phyloP scores from a whole-genome alignment of 2,329 filamentous ascomycete genomes.

The Ascochyta fabae region DNA sequence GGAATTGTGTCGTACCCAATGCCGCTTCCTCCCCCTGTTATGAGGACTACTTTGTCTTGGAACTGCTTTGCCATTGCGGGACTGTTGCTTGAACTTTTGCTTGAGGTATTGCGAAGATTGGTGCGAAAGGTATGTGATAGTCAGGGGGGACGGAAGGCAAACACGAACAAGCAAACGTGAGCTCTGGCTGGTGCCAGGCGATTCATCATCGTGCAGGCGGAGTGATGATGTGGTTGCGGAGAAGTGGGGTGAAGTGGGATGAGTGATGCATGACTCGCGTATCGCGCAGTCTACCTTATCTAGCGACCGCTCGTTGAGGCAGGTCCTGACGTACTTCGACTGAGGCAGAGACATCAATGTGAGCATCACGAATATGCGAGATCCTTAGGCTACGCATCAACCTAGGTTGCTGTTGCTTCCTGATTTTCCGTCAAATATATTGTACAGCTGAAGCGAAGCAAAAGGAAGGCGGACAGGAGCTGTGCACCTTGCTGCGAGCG shows the following conservation, averaged over 20 bases:
- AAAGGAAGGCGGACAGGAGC: neutral
- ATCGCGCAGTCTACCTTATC: slow-evolving; percentile 10
- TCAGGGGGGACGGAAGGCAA: neutral
- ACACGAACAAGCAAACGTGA: neutral
- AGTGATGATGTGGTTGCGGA: slow-evolving; percentile 24
- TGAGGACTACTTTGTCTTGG: slow-evolving; percentile 37
- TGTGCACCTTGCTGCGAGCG: slow-evolving; percentile 5
- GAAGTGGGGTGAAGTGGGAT: slow-evolving; percentile 49
- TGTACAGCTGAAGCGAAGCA: slow-evolving; percentile 12
- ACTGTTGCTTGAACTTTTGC: neutral
- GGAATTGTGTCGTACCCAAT: slow-evolving; percentile 49
- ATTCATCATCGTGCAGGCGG: slow-evolving; percentile 16
- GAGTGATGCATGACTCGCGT: slow-evolving; percentile 36
- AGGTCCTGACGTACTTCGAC: neutral
- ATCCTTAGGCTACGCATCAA: neutral
- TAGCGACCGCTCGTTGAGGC: neutral
- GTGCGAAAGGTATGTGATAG: neutral
- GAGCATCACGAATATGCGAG: neutral
- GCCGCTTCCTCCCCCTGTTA: slow-evolving; percentile 50
- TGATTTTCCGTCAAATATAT: slow-evolving; percentile 6
- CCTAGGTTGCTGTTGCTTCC: neutral
- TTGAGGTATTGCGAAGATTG: no score
- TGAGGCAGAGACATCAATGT: neutral
- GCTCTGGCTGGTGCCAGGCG: neutral
- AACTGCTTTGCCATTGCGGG: slow-evolving; percentile 37